Percentiles rank a stretch among this genome's conserved stretches.
Evolutionary conservation across 345 rosid species (phyloP).

Genomic region (Salix arbutifolia): DNA sequence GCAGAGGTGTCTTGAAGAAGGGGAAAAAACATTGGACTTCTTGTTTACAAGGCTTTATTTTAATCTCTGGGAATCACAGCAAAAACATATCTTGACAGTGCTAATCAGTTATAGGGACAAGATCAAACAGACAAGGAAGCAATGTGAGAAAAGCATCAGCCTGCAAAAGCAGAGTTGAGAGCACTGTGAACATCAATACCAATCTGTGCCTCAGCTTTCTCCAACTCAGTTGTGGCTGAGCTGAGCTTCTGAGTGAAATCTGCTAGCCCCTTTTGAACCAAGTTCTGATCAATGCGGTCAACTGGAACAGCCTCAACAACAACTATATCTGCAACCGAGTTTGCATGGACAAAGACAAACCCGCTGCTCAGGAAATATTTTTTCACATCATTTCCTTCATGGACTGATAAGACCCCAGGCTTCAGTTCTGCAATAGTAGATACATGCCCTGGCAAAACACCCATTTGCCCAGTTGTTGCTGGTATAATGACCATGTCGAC

Average conservation of each 20-base stretch:
- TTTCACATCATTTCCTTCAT: slow-evolving; percentile 63
- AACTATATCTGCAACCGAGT: slow-evolving; percentile 70
- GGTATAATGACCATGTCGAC: slow-evolving; percentile 96
- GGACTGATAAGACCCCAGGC: slow-evolving; percentile 84
- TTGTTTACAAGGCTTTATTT: slow-evolving; percentile 19
- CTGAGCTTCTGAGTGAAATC: slow-evolving; percentile 69
- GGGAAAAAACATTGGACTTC: neutral
- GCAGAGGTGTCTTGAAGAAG: neutral
- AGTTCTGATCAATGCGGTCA: slow-evolving; percentile 56
- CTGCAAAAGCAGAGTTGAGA: slow-evolving; percentile 55
- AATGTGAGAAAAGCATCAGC: slow-evolving; percentile 17
- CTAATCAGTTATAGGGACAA: slow-evolving; percentile 15
- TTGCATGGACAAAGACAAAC: slow-evolving; percentile 73
- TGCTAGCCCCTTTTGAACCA: slow-evolving; percentile 82
- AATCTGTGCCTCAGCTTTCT: slow-evolving; percentile 88
- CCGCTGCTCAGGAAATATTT: slow-evolving; percentile 91
- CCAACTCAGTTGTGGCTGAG: slow-evolving; percentile 70
- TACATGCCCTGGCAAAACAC: slow-evolving; percentile 84
- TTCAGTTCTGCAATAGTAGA: slow-evolving; percentile 83
- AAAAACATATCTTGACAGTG: slow-evolving; percentile 10
- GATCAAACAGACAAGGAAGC: slow-evolving; percentile 10
- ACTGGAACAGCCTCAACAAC: slow-evolving; percentile 78
- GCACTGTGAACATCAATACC: slow-evolving; percentile 76
- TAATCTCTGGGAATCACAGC: slow-evolving; percentile 4
- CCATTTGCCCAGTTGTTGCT: slow-evolving; percentile 91